These are phyloP conservation scores for Diaporthe sp. DNA, from an alignment of 2,329 filamentous ascomycete genomes.

Conservation along the genomic window DNA sequence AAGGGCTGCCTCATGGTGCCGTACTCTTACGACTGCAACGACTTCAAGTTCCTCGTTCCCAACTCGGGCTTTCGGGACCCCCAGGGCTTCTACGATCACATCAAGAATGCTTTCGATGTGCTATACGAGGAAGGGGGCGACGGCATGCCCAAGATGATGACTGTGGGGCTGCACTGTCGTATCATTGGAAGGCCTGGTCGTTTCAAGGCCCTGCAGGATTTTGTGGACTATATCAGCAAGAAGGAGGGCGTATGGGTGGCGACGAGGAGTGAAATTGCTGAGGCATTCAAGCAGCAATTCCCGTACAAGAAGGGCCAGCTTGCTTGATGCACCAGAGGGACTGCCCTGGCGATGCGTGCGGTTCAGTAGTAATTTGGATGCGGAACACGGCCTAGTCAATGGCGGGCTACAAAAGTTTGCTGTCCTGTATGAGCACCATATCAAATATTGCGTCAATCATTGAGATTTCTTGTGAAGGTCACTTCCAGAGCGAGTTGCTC, in stretches of 20 bases:
- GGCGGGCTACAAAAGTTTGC: not conserved
- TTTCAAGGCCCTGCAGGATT: constrained; percentile 60
- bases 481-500: no score
- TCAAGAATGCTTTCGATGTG: constrained; percentile 64
- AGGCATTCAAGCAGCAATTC: constrained; percentile 57
- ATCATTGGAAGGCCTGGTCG: constrained; percentile 63
- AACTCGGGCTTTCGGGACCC: constrained; percentile 57
- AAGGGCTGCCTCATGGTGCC: constrained; percentile 65
- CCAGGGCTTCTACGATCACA: constrained; percentile 54
- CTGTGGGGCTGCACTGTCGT: constrained; percentile 62
- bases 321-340: constrained; percentile 24
- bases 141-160: constrained; percentile 67
- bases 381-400: not conserved
- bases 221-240: constrained; percentile 61
- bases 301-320: constrained; percentile 57
- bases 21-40: constrained; percentile 66
- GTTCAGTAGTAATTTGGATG: not conserved
- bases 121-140: constrained; percentile 61
- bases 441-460: no score
- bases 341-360: no score
- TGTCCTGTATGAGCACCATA: not conserved
- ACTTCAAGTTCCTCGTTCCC: constrained; percentile 54
- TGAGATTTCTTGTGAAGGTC: no score
- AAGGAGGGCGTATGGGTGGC: constrained; percentile 67
- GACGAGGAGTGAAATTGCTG: constrained; percentile 62